Evolutionary conservation across 1,139 yeast species (phyloP).

Genomic region (Geotrichum bryndzae): DNA sequence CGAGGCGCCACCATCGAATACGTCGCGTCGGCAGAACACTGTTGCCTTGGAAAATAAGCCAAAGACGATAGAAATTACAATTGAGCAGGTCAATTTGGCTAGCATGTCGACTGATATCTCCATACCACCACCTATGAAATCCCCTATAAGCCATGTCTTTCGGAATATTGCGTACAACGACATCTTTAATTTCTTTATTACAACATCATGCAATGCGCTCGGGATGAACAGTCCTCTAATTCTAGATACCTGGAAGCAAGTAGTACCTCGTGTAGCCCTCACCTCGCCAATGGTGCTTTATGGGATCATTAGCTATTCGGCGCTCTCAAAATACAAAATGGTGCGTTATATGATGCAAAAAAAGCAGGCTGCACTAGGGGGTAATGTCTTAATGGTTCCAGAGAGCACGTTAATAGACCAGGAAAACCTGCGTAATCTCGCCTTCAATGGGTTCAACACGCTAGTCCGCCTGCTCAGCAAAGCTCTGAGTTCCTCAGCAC

Average conservation of each 20-base stretch:
- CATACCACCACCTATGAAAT: neutral
- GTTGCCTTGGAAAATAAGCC: neutral
- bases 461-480: slow-evolving; percentile 3
- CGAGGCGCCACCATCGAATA: neutral
- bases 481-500: neutral
- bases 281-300: slow-evolving; percentile 10
- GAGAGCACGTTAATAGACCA: neutral
- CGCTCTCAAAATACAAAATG: slow-evolving; percentile 6
- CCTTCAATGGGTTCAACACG: slow-evolving; percentile 3
- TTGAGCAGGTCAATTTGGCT: neutral
- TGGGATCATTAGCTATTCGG: slow-evolving; percentile 11
- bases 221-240: slow-evolving; percentile 2
- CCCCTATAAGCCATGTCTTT: neutral
- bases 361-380: neutral
- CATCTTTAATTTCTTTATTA: slow-evolving; percentile 1
- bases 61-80: neutral
- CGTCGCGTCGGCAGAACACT: neutral
- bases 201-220: neutral
- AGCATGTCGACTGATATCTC: neutral
- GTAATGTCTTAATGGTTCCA: neutral
- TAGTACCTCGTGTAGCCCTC: slow-evolving; percentile 12
- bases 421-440: slow-evolving; percentile 6
- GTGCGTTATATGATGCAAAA: neutral
- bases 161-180: slow-evolving; percentile 7
- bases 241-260: slow-evolving; percentile 1